These are phyloP conservation scores for Fremontodendron californicum DNA, from an alignment of 345 rosid species.

Conservation along the genomic window DNA sequence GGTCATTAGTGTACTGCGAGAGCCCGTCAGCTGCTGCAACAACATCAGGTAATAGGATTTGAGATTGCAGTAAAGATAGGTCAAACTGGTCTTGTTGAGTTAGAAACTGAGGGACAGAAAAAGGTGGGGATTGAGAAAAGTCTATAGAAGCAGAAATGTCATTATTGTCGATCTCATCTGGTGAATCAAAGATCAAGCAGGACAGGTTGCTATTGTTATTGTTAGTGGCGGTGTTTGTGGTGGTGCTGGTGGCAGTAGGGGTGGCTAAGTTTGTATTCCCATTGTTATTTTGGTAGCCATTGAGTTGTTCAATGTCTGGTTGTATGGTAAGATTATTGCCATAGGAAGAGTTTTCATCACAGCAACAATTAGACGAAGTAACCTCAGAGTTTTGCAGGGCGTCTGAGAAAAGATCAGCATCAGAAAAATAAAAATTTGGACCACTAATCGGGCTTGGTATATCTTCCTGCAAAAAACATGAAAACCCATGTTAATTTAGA, in stretches of 20 bases:
- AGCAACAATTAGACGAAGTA: constrained; percentile 52
- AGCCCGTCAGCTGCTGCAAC: constrained; percentile 32
- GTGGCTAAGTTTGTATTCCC: constrained; percentile 16
- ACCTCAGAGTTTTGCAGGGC: constrained; percentile 67
- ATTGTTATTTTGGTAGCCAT: constrained; percentile 31
- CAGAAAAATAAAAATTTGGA: constrained; percentile 59
- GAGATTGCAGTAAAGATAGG: constrained; percentile 47
- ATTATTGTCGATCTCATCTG: constrained; percentile 64
- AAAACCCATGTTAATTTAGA: neutral
- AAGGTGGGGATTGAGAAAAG: constrained; percentile 63
- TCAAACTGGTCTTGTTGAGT: constrained; percentile 53
- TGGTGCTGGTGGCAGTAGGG: constrained; percentile 14
- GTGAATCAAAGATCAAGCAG: constrained; percentile 51
- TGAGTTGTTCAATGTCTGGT: constrained; percentile 26
- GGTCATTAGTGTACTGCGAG: constrained; percentile 28
- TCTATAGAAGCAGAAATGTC: constrained; percentile 79
- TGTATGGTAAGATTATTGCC: constrained; percentile 31
- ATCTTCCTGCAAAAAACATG: constrained; percentile 57
- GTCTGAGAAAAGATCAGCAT: constrained; percentile 59
- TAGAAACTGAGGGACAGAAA: constrained; percentile 44
- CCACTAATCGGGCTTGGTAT: constrained; percentile 67
- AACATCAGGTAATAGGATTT: constrained; percentile 28
- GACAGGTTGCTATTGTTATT: constrained; percentile 40
- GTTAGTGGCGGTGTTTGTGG: constrained; percentile 30
- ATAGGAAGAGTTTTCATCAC: constrained; percentile 50